Percentiles rank a stretch among this genome's conserved stretches.
Evolutionary conservation across 2,329 filamentous ascomycete species (phyloP).

Genomic region (Claviceps fusiformis): DNA sequence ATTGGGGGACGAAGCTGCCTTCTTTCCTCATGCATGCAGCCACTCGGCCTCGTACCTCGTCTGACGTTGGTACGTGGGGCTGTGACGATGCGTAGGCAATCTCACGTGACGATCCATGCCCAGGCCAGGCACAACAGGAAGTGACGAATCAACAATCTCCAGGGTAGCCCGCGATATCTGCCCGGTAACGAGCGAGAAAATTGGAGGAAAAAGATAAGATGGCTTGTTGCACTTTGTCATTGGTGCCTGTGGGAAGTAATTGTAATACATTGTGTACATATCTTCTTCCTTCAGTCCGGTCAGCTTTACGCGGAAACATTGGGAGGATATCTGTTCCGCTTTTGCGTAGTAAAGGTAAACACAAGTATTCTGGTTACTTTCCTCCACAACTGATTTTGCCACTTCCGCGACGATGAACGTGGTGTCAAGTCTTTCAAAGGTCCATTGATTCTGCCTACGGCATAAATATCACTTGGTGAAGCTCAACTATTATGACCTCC

Average conservation of each 20-base stretch:
- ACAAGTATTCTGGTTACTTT: no score
- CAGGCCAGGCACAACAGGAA: background rate
- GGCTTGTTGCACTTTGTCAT: no score
- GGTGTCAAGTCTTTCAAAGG: no score
- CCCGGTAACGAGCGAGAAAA: no score
- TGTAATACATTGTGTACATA: no score
- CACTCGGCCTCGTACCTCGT: background rate
- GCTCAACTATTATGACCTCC: background rate
- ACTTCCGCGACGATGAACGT: background rate
- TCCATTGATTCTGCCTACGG: background rate
- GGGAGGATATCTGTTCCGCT: no score
- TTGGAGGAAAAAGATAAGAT: no score
- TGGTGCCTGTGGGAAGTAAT: no score
- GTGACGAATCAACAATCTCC: background rate
- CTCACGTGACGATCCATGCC: slow-evolving; percentile 1
- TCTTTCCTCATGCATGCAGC: background rate
- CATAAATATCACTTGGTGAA: background rate
- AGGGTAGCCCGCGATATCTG: background rate
- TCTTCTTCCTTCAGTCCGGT: no score
- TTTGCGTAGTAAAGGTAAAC: no score
- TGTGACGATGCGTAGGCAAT: background rate
- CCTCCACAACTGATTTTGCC: no score
- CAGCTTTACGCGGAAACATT: no score
- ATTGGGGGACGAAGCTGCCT: slow-evolving; percentile 1
- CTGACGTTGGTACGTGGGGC: slow-evolving; percentile 23